A percentile compares a stretch with the other conserved stretches of the same genome.
Conservation (phyloP, 139 green algal species). For the Coelastrella sp. region DNA sequence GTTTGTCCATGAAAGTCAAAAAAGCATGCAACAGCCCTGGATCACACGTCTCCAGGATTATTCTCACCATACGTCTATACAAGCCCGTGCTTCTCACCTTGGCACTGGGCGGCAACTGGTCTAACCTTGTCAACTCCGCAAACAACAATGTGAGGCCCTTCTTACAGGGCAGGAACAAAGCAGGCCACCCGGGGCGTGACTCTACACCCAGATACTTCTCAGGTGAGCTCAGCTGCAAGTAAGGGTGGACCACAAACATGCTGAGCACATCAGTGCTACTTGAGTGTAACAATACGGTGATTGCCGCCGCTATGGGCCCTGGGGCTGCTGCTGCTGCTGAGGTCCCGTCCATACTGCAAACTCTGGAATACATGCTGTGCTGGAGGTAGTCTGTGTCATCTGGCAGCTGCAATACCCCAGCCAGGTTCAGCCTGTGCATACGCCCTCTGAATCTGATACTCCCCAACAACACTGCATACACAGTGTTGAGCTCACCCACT, state of each 20-base stretch:
- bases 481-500: background rate
- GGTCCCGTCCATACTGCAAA: background rate
- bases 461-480: background rate
- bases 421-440: background rate
- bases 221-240: background rate
- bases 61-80: background rate
- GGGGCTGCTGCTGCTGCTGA: background rate
- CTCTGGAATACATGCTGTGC: background rate
- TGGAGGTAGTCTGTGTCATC: background rate
- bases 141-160: slow-evolving; percentile 6
- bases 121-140: background rate
- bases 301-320: background rate
- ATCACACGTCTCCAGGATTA: background rate
- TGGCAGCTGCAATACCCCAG: background rate
- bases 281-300: background rate
- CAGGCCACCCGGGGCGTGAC: background rate
- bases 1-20: slow-evolving; percentile 1
- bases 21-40: background rate
- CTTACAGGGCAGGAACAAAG: slow-evolving; percentile 3
- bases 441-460: background rate
- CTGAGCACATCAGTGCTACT: background rate
- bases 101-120: background rate
- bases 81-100: background rate
- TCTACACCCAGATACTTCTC: background rate
- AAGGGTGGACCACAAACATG: slow-evolving; percentile 1